Percentiles rank a stretch among this genome's conserved stretches.
phyloP scores from a whole-genome alignment of 305 asterid species.

The Fraxinus baroniana region DNA sequence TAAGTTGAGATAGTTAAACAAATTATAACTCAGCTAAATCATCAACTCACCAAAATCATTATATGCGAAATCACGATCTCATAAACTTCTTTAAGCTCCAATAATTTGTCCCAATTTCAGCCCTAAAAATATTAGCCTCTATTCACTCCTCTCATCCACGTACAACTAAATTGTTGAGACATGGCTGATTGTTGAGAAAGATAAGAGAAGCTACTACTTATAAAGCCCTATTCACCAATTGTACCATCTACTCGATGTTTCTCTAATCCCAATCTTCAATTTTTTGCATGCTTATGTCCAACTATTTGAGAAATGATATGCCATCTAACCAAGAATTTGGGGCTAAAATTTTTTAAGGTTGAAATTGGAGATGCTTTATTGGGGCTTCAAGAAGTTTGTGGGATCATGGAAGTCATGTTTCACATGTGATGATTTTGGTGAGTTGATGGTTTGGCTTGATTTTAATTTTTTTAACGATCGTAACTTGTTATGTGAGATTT shows the following conservation, averaged over 20 bases:
- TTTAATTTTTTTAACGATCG: not conserved
- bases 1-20: not conserved
- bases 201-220: not conserved
- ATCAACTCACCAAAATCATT: not conserved
- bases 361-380: not conserved
- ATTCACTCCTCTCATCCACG: not conserved
- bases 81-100: not conserved
- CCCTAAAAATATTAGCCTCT: not conserved
- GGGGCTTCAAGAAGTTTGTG: not conserved
- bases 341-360: not conserved
- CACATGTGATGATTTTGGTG: not conserved
- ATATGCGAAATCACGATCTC: not conserved
- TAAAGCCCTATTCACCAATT: not conserved
- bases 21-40: not conserved
- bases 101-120: not conserved
- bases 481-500: not conserved
- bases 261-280: not conserved
- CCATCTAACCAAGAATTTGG: not conserved
- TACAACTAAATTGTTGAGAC: not conserved
- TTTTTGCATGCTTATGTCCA: not conserved
- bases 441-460: not conserved
- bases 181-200: not conserved
- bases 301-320: not conserved
- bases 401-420: not conserved
- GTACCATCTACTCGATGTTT: not conserved